These are phyloP conservation scores for Singerocomus inundabilis DNA, from an alignment of 1,284 basidiomycete genomes.

Conservation along the genomic window DNA sequence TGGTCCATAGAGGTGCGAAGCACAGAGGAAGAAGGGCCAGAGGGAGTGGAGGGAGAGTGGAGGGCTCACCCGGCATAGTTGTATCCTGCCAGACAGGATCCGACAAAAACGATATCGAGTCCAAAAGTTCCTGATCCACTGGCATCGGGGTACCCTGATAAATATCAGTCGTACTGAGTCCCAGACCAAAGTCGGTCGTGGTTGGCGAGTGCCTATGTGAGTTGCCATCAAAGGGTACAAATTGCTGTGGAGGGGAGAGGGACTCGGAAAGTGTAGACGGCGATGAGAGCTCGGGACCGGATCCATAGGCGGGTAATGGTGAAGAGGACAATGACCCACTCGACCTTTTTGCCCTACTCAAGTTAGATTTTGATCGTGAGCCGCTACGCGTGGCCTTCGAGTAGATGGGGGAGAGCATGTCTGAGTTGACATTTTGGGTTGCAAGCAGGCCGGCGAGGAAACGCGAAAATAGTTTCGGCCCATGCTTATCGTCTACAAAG, in stretches of 20 bases:
- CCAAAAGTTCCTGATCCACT: constrained; percentile 58
- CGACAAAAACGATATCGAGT: constrained; percentile 57
- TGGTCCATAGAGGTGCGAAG: neutral
- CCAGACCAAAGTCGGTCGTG: constrained; percentile 6
- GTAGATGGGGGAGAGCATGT: constrained; percentile 31
- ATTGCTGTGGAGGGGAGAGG: constrained; percentile 19
- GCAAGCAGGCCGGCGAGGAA: constrained; percentile 71
- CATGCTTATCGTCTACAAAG: constrained; percentile 72
- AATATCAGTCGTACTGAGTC: constrained; percentile 43
- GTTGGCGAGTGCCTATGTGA: constrained; percentile 18
- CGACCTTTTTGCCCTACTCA: constrained; percentile 13
- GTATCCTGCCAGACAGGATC: constrained; percentile 55
- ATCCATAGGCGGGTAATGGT: constrained; percentile 7
- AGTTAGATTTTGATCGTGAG: constrained; percentile 13
- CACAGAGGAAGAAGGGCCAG: neutral
- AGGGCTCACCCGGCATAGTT: constrained; percentile 46
- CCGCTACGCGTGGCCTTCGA: constrained; percentile 15
- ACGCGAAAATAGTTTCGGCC: constrained; percentile 70
- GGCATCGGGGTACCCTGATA: constrained; percentile 46
- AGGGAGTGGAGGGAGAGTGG: no score
- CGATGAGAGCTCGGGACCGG: constrained; percentile 12
- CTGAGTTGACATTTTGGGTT: constrained; percentile 48
- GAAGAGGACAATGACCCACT: constrained; percentile 10
- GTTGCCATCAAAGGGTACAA: neutral
- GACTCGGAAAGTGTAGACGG: constrained; percentile 16